Base-by-base conservation (phyloP, 2,329 filamentous ascomycete genomes). In the Plectosphaerella sp. region DNA sequence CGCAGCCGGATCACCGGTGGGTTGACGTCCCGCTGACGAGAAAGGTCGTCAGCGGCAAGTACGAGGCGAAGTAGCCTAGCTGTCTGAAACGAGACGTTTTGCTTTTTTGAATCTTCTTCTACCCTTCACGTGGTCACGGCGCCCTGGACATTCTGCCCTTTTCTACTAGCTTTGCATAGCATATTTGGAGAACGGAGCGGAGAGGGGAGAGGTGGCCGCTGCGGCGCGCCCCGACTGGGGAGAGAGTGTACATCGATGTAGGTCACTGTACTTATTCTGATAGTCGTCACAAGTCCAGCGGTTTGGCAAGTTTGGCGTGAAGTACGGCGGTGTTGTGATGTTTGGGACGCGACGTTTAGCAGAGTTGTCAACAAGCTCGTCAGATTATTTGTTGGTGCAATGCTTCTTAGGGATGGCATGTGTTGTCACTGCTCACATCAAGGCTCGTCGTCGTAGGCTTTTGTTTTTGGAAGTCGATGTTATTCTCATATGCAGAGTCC, bases 41-140 rank as follows among this genome's bases (percentile, higher is more conserved):
- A 68, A 92, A 86, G 71, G 67, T 94, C 58, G 78, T 88, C 22
- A 86, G 83, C 63, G 90, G 89, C 46, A 88, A 86, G 70, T 96
- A 94, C 67, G 82, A 89, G 61, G 81, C 82, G 24, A 75, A 66
- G 52, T 72, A 33, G 28, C 41, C 18, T 43, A 43, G 11, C 6
- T 42, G 8, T 28, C 25, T 33, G n/a, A 43, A 5, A 15, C 16
- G 37, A 15, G 14, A 18, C 37, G 37, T 41, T 5, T 15, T 41
- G 10, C 7, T 14, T 41, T n/a, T 41, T 41, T 43, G 22, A 4
- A 12, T 18, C 18, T 20, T 43, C 5, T 16, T 20, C 18, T 43
- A 18, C 28, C 28, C 28, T 33, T 33, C 28, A 33, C 8, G 28
- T 33, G 28, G 28, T 33, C 18, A 43, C 18, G 41, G 41, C 41